Evolutionary conservation across 1,139 yeast species (phyloP).

Genomic region (Candida sanyaensis): DNA sequence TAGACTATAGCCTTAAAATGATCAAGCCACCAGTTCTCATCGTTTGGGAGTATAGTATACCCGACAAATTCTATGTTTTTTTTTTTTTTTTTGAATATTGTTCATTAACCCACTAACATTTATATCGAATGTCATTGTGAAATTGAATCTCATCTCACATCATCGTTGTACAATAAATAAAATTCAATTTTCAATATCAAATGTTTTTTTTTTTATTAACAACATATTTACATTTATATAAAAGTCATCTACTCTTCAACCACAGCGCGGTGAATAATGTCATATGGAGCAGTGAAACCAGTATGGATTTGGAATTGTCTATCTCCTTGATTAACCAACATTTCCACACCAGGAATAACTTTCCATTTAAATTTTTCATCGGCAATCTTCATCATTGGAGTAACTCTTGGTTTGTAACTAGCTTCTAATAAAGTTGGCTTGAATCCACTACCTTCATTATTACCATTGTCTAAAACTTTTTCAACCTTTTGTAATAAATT

Average conservation of each 20-base stretch:
- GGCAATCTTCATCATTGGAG: slow-evolving; percentile 84
- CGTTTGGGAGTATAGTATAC: too few species aligned
- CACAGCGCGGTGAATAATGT: slow-evolving; percentile 62
- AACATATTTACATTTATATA: too few species aligned
- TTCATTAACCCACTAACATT: too few species aligned
- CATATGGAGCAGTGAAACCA: slow-evolving; percentile 64
- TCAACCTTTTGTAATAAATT: slow-evolving; percentile 49
- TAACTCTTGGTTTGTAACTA: slow-evolving; percentile 84
- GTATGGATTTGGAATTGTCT: slow-evolving; percentile 84
- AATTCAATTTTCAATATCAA: too few species aligned
- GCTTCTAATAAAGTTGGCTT: slow-evolving; percentile 77
- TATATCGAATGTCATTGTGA: too few species aligned
- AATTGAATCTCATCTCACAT: too few species aligned
- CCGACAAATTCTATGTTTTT: too few species aligned
- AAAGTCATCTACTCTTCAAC: slow-evolving; percentile 19
- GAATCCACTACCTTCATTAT: slow-evolving; percentile 28
- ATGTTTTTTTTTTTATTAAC: too few species aligned
- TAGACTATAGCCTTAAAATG: too few species aligned
- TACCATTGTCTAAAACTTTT: slow-evolving; percentile 36
- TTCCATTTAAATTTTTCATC: slow-evolving; percentile 60
- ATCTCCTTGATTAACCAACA: slow-evolving; percentile 91
- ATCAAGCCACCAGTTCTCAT: too few species aligned
- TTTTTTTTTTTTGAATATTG: too few species aligned
- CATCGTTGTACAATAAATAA: too few species aligned
- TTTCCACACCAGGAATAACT: slow-evolving; percentile 82